Evolutionary conservation across 805 yeast genomes (phyloP).

Genomic region (Starmerella floricola): DNA sequence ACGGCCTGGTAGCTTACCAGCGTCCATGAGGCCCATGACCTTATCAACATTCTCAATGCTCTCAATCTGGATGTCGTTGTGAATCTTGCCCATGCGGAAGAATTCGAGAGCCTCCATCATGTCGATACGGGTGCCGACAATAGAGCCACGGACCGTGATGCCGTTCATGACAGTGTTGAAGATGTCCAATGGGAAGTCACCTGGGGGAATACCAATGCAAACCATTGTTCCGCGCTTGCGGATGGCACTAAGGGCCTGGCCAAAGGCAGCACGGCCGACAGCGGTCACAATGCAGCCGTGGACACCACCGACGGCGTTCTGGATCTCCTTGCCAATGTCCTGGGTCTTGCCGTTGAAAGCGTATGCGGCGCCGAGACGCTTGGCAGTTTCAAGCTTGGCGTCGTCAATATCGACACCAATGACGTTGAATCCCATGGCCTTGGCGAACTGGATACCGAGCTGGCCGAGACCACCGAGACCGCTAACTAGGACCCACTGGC

Average conservation of each 20-base stretch:
- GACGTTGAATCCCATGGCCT: conserved; percentile 64
- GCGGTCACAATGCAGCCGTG: conserved; percentile 69
- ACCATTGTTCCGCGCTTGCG: conserved; percentile 61
- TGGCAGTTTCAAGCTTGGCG: conserved; percentile 44
- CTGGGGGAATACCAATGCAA: conserved; percentile 68
- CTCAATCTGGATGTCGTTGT: conserved; percentile 43
- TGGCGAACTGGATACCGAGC: conserved; percentile 61
- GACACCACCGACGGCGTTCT: conserved; percentile 59
- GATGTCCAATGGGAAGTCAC: conserved; percentile 59
- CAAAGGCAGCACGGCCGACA: conserved; percentile 56
- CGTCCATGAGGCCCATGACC: conserved; percentile 66
- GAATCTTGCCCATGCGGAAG: conserved; percentile 58
- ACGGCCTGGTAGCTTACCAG: conserved; percentile 79
- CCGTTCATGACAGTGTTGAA: conserved; percentile 65
- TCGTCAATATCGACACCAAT: conserved; percentile 62
- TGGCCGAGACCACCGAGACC: conserved; percentile 77
- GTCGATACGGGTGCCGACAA: conserved; percentile 83
- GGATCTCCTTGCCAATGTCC: conserved; percentile 39
- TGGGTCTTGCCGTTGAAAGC: conserved; percentile 43
- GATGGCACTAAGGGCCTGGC: conserved; percentile 46
- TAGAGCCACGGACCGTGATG: conserved; percentile 63
- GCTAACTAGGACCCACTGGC: conserved; percentile 64
- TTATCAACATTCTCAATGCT: conserved; percentile 64
- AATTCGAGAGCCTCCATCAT: conserved; percentile 70
- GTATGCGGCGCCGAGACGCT: conserved; percentile 53